Percentiles rank a stretch among this genome's conserved stretches.
Conservation (phyloP, 1,284 basidiomycete species). For the Trametes sp. region DNA sequence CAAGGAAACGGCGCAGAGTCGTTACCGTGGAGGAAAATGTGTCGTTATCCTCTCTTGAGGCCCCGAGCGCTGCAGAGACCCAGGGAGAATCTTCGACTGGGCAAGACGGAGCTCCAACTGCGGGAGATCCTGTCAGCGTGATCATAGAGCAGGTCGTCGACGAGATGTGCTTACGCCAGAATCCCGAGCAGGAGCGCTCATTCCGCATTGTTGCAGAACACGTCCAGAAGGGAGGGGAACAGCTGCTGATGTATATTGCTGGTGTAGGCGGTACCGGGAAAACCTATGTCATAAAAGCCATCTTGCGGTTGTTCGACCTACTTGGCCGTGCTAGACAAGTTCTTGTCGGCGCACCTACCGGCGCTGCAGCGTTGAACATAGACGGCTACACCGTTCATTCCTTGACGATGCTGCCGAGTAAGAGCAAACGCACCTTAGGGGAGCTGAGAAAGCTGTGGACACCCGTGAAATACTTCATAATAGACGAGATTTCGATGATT, state of each 20-base stretch:
- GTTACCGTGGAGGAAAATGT: background rate
- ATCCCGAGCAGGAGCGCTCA: constrained; percentile 5
- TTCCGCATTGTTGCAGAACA: constrained; percentile 13
- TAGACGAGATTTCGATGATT: constrained; percentile 18
- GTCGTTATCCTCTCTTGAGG: background rate
- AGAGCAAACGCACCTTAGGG: background rate
- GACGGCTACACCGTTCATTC: constrained; percentile 25
- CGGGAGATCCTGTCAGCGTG: background rate
- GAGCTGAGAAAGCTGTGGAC: background rate
- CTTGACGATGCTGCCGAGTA: constrained; percentile 11
- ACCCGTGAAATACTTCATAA: background rate
- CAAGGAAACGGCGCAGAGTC: background rate
- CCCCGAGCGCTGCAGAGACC: background rate
- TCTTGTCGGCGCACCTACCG: constrained; percentile 17
- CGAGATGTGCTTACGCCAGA: background rate
- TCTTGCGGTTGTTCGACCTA: constrained; percentile 5
- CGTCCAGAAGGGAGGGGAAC: constrained; percentile 3
- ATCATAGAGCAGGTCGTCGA: background rate
- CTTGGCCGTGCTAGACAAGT: background rate
- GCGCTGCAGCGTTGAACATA: constrained; percentile 18
- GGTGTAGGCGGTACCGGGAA: constrained; percentile 32
- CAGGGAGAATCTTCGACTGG: no score
- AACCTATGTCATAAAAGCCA: constrained; percentile 25
- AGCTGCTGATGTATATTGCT: constrained; percentile 24
- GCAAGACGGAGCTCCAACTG: no score